Conservation (phyloP, 2,329 filamentous ascomycete species). For the Hypoxylon sp. region DNA sequence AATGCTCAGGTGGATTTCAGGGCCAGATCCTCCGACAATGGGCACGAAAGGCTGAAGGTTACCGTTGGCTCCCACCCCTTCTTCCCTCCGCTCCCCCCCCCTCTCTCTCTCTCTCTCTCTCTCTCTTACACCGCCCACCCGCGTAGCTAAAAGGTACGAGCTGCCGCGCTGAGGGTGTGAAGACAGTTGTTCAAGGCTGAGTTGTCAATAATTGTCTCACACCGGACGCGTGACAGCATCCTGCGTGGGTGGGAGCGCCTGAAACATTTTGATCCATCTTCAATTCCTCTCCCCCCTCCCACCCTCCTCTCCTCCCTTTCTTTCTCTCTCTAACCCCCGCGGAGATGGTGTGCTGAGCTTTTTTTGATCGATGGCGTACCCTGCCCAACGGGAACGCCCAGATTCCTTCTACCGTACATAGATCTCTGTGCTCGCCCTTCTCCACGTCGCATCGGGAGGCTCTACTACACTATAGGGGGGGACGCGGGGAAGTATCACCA, state of each 20-base stretch:
- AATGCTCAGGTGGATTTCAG: conserved; percentile 30
- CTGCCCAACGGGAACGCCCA: not conserved
- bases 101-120: not conserved
- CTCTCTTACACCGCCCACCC: not conserved
- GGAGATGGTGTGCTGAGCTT: conserved; percentile 33
- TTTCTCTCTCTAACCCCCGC: no score
- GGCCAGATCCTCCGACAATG: conserved; percentile 31
- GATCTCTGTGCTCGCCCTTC: conserved; percentile 27
- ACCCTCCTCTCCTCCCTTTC: no score
- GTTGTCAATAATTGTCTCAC: conserved; percentile 39
- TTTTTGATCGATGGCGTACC: conserved; percentile 28
- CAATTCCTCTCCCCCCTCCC: no score
- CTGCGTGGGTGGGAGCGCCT: conserved; percentile 19
- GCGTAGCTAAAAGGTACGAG: not conserved
- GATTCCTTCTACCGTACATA: conserved; percentile 1
- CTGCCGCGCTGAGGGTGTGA: conserved; percentile 32
- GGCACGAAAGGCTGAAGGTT: conserved; percentile 24
- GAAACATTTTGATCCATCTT: conserved; percentile 36
- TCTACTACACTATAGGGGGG: no score
- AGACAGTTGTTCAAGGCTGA: conserved; percentile 39
- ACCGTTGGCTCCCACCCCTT: conserved; percentile 10
- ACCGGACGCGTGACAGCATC: conserved; percentile 35
- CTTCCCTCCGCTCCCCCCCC: not conserved
- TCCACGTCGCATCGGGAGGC: conserved; percentile 31
- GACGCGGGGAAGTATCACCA: conserved; percentile 34